These are phyloP conservation scores for Colletotrichum endophyticum DNA, from an alignment of 2,329 filamentous ascomycete species.

Conservation along the genomic window DNA sequence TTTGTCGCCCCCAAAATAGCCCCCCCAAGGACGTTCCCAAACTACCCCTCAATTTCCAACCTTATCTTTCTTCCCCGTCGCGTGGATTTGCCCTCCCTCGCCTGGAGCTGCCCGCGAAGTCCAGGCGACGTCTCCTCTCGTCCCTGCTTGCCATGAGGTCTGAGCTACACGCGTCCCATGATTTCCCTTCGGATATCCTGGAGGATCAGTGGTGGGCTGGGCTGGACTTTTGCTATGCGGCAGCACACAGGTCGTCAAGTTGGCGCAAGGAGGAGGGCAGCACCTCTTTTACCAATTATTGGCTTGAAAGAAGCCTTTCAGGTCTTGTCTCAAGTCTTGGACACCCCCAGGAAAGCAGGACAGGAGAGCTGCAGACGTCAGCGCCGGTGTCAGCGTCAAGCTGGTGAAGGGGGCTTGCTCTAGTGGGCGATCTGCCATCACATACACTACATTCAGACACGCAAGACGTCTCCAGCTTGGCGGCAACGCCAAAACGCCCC, in stretches of 20 bases:
- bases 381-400: background rate
- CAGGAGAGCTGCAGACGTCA: background rate
- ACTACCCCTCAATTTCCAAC: conserved; percentile 10
- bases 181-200: background rate
- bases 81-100: background rate
- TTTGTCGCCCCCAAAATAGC: background rate
- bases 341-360: background rate
- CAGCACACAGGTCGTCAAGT: background rate
- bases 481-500: conserved; percentile 6
- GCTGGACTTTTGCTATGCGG: background rate
- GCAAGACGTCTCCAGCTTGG: conserved; percentile 15
- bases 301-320: background rate
- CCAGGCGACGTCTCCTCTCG: background rate
- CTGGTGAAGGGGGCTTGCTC: background rate
- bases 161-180: background rate
- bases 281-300: background rate
- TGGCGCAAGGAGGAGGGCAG: background rate
- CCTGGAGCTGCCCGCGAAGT: background rate
- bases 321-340: background rate
- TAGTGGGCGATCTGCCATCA: background rate
- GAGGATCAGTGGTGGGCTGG: background rate
- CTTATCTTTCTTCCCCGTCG: background rate
- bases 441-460: background rate
- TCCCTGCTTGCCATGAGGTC: background rate
- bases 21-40: background rate